Base-by-base conservation (phyloP, 1,284 basidiomycete species). In the Apiotrichum sp. region DNA sequence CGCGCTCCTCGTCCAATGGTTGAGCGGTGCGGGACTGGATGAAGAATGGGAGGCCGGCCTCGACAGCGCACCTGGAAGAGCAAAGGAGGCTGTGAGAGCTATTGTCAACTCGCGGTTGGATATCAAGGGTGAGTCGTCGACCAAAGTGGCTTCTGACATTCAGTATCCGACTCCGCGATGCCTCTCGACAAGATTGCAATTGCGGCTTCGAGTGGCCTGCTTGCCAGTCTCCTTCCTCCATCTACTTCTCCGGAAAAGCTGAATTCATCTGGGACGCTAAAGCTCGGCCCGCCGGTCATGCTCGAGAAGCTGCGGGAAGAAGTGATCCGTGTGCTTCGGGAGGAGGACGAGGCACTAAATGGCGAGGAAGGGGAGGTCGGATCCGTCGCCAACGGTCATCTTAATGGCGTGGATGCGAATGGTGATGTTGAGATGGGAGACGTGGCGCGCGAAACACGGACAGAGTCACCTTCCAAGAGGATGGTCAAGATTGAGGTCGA, bases 101-200 rank as follows among this genome's bases (percentile, higher is more conserved):
- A 91, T 98, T 46, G 87, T 98, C 52, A 96, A 97, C 73, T 93
- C 93, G 71, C 86, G 93, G 65, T 81, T 98, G 47, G 84, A 86
- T 46, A 88, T 99, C 64, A 88, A 96, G 70, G 88, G 93, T 93
- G 77, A 78, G 74, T 70, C 29, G 3, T 50, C 36, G 52, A 14
- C 44, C 47, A 29, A 4, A 5, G 16, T 13, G 3, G 6, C 2
- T 4, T 3, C 39, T 33, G 13, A 47, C 48, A 47, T n/a, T 3
- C 50, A 71, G 73, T 76, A 2, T 57, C 54, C 49, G 60, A 65
- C 55, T 44, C 72, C 85, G 87, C 91, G 2, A 86, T 86, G 34
- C 80, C 87, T 3, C 80, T 86, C 6, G 85, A 83, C 60, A 81
- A 86, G 40, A 42, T 78, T 82, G 11, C 79, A 84, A 41, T 83